phyloP scores from a whole-genome alignment of 73 alveolate genomes.

The Halteria grandinella region DNA sequence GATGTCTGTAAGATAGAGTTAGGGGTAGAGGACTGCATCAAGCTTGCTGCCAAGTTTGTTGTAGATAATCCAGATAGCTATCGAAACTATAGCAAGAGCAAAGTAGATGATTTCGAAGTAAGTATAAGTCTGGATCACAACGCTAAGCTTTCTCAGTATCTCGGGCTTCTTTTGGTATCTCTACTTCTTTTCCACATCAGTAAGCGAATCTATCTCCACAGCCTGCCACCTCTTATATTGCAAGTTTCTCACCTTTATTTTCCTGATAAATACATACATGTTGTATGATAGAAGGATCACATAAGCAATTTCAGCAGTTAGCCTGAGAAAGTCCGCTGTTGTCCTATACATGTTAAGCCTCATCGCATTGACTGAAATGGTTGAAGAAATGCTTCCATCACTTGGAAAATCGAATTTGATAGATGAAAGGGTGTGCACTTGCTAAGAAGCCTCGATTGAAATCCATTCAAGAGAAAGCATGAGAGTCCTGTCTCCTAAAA shows the following conservation, averaged over 20 bases:
- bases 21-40: slow-evolving; percentile 41
- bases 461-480: slow-evolving; percentile 47
- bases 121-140: slow-evolving; percentile 49
- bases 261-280: slow-evolving; percentile 47
- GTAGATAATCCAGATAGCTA: slow-evolving; percentile 48
- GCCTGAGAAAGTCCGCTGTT: slow-evolving; percentile 44
- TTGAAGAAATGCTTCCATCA: slow-evolving; percentile 51
- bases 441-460: slow-evolving; percentile 55
- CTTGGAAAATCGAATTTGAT: slow-evolving; percentile 7
- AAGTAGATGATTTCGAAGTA: slow-evolving; percentile 62
- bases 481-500: slow-evolving; percentile 39
- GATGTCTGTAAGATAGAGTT: slow-evolving; percentile 15
- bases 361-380: slow-evolving; percentile 40
- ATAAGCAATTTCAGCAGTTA: slow-evolving; percentile 60
- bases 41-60: neutral
- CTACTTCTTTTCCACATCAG: slow-evolving; percentile 53
- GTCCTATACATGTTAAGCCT: slow-evolving; percentile 37
- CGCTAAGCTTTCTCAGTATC: slow-evolving; percentile 41
- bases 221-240: slow-evolving; percentile 65
- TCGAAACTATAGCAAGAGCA: slow-evolving; percentile 23
- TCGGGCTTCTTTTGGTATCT: slow-evolving; percentile 70
- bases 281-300: slow-evolving; percentile 44
- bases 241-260: slow-evolving; percentile 18
- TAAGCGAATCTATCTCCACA: slow-evolving; percentile 50
- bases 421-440: slow-evolving; percentile 41